Conservation (phyloP, 768 basidiomycete species). For the Cantharellus anzutake region DNA sequence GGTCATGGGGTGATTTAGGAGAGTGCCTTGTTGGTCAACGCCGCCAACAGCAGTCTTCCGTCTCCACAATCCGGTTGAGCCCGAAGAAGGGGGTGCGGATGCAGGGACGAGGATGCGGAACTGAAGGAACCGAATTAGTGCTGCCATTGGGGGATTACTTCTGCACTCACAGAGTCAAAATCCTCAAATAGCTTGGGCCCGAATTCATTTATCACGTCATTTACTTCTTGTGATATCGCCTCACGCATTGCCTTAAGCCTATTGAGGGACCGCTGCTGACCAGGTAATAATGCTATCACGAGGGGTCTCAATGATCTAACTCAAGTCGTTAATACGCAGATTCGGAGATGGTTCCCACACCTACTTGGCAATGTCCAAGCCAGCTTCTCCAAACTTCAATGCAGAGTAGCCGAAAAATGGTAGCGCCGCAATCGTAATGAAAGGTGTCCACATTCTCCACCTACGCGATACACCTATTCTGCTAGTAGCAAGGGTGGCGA, state of each 20-base stretch:
- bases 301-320: constrained; percentile 75
- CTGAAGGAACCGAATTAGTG: constrained; percentile 19
- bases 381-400: constrained; percentile 93
- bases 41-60: constrained; percentile 65
- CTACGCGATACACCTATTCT: constrained; percentile 41
- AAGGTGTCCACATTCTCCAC: constrained; percentile 57
- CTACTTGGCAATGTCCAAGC: constrained; percentile 91
- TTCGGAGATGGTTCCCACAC: constrained; percentile 15
- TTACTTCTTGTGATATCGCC: constrained; percentile 66
- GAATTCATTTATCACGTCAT: constrained; percentile 67
- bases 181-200: constrained; percentile 76
- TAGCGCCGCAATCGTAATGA: constrained; percentile 49
- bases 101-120: constrained; percentile 67
- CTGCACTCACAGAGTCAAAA: constrained; percentile 48
- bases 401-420: constrained; percentile 87
- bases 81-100: constrained; percentile 62
- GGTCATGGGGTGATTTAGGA: constrained; percentile 75
- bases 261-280: constrained; percentile 65
- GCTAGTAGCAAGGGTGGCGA: constrained; percentile 56
- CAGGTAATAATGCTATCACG: constrained; percentile 71
- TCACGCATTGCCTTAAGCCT: constrained; percentile 55
- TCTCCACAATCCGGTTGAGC: constrained; percentile 54
- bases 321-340: constrained; percentile 5
- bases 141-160: not conserved
- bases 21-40: constrained; percentile 68